Base-by-base conservation (phyloP, 179 eudicot genomes). In the Heliamphora pulchella region DNA sequence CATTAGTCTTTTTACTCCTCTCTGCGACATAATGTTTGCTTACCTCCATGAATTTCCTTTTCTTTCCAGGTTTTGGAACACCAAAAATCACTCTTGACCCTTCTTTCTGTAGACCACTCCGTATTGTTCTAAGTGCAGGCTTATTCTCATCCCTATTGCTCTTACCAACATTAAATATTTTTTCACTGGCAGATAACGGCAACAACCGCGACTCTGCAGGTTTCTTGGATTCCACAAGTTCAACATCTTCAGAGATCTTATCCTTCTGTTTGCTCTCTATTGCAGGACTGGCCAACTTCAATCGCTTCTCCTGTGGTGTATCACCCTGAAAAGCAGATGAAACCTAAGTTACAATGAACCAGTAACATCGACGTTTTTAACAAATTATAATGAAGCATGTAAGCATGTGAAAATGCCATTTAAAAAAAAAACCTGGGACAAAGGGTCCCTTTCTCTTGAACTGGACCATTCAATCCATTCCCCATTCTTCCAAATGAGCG, bases 11-110 rank as follows among this genome's bases (percentile, higher is more conserved):
- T 63, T 76, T 82, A 81, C 79, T 87, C 66, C 78, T 80, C 69
- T 89, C 93, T 73, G 91, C 84, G 82, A 90, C 86, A 70, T 84
- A 90, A 81, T 96, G 98, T 86, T 90, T 94, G 89, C 99, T 94
- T 47, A 96, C 99, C 75, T 97, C 97, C 97, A 94, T 90, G 78
- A 96, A 97, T 77, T 94, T 97, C 66, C 87, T 87, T 76, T 87
- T 97, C 90, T 93, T 97, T 50, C 98, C 99, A 63, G 98, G 98
- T 81, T 90, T 94, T 22, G 99, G 98, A 71, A 97, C 91, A 71
- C 99, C 99, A 81, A 94, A 91, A 81, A 94, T 81, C 71, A 94
- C 97, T 84, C 89, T 88, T 46, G 97, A 89, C 18, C 92, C 91
- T 83, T 91, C 97, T 82, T 90, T 97, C 78, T 89, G 92, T 78